A percentile compares a stretch with the other conserved stretches of the same genome.
Evolutionary conservation across 139 green algal genomes (phyloP).

Genomic region (Yamagishiella unicocca): DNA sequence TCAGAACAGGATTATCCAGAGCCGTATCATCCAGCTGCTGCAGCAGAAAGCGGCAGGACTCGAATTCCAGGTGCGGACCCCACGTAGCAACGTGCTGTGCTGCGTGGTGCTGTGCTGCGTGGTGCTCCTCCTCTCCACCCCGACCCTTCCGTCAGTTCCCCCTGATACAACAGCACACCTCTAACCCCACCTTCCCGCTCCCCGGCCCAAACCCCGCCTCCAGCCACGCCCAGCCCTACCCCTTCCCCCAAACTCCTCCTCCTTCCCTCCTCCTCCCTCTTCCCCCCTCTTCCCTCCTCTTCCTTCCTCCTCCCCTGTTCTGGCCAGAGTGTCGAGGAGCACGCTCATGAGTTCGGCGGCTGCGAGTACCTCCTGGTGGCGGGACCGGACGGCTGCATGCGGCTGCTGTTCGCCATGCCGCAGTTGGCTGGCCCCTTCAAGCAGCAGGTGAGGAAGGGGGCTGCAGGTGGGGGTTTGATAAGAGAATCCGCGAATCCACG

Average conservation of each 20-base stretch:
- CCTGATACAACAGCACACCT: not conserved
- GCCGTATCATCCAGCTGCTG: not conserved
- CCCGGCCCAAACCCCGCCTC: too few relatives aligned
- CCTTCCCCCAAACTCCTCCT: too few relatives aligned
- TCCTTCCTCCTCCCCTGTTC: too few relatives aligned
- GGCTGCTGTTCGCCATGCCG: slow-evolving; percentile 23
- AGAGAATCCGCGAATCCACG: too few relatives aligned
- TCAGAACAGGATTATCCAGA: slow-evolving; percentile 20
- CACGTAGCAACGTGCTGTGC: too few relatives aligned
- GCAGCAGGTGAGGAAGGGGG: slow-evolving; percentile 23
- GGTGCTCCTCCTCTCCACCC: too few relatives aligned
- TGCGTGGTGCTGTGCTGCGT: too few relatives aligned
- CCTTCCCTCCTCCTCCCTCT: too few relatives aligned
- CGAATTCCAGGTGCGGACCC: not conserved
- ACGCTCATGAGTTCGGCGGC: slow-evolving; percentile 44
- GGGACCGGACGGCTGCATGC: not conserved
- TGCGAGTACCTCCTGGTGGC: slow-evolving; percentile 42
- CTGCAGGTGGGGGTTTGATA: too few relatives aligned
- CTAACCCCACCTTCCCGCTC: not conserved
- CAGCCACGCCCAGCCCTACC: too few relatives aligned
- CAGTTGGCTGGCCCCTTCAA: not conserved
- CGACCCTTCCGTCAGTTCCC: not conserved
- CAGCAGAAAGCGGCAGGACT: slow-evolving; percentile 11
- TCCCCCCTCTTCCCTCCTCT: too few relatives aligned
- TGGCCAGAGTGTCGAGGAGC: slow-evolving; percentile 33